A percentile compares a stretch with the other conserved stretches of the same genome.
phyloP scores from a whole-genome alignment of 768 basidiomycete genomes.

The Amanita fuliginea region DNA sequence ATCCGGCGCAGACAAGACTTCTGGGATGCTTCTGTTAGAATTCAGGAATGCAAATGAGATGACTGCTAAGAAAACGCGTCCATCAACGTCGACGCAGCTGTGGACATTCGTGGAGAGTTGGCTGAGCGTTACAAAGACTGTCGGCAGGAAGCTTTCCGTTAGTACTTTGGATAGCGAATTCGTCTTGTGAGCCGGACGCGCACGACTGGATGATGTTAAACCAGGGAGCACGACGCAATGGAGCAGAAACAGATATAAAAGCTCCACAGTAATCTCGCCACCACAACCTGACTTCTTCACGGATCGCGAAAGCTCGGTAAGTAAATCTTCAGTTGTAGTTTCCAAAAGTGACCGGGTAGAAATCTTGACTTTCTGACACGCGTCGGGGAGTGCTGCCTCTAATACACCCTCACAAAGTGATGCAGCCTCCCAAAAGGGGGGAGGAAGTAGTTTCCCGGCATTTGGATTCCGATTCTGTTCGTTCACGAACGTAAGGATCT shows the following conservation, averaged over 20 bases:
- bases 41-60: conserved; percentile 22
- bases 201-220: conserved; percentile 28
- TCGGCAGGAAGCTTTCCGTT: conserved; percentile 27
- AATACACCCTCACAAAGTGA: neutral
- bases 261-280: conserved; percentile 8
- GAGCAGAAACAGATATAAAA: conserved; percentile 13
- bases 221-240: conserved; percentile 17
- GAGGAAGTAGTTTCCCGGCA: neutral
- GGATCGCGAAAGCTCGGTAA: neutral
- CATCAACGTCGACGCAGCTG: conserved; percentile 38
- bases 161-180: conserved; percentile 21
- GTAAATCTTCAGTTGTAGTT: neutral
- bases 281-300: neutral
- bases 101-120: conserved; percentile 11
- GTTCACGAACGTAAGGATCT: conserved; percentile 55
- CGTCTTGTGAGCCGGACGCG: conserved; percentile 20
- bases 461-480: conserved; percentile 16
- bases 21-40: neutral
- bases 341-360: neutral
- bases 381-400: neutral
- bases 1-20: neutral
- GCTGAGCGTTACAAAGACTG: conserved; percentile 21
- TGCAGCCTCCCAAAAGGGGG: conserved; percentile 6
- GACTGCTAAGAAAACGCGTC: conserved; percentile 36
- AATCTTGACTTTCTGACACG: neutral